Evolutionary conservation across 2,329 filamentous ascomycete species (phyloP), one percentile per base, ranked within the genome.

Genomic region (Byssochlamys sp.): DNA sequence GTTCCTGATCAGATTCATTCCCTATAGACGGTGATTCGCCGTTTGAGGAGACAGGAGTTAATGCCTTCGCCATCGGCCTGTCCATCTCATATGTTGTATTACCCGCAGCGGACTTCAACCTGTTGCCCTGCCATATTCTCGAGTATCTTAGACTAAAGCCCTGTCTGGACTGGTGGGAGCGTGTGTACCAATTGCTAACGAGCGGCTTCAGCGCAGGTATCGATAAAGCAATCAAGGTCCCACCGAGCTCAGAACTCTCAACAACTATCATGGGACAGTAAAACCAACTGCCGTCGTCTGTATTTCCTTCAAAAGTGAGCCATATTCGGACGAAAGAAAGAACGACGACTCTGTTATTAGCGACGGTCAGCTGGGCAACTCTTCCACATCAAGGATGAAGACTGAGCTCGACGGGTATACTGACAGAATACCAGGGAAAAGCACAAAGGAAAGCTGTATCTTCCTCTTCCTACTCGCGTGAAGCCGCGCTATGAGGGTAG

Each of bases 261-360:
- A 81, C 73, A 2, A 69, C 76, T 3, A 81, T 66, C 69, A 81
- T 75, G 0, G 78, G 76, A 55, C 79, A 75, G 62, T 81, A 81
- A 26, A 71, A 70, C 79, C 80, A 81, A 14, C 78, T 80, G 66
- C 70, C 68, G 62, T 81, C 79, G 1, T 68, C 57, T 28, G 76
- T 68, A 76, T 80, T 77, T 0, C 79, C 78, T 26, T 69, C 62
- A 48, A 79, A 75, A 1, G 81, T 78, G 14, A 81, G 72, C 28
- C 75, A 72, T 25, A 80, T 66, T 3, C 79, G 77, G 12, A 76
- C 65, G 14, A 77, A 69, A 1, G 79, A 81, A 27, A 81, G 80
- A 4, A 71, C 72, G 56, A 81, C 74, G 24, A 81, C 79, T 9
- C 78, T 80, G 52, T n/a, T 2, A 25, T 4, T 9, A 6, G 28